These are phyloP conservation scores for Ambrosia hybrid DNA, from an alignment of 140 eudicot genomes.

Conservation along the genomic window DNA sequence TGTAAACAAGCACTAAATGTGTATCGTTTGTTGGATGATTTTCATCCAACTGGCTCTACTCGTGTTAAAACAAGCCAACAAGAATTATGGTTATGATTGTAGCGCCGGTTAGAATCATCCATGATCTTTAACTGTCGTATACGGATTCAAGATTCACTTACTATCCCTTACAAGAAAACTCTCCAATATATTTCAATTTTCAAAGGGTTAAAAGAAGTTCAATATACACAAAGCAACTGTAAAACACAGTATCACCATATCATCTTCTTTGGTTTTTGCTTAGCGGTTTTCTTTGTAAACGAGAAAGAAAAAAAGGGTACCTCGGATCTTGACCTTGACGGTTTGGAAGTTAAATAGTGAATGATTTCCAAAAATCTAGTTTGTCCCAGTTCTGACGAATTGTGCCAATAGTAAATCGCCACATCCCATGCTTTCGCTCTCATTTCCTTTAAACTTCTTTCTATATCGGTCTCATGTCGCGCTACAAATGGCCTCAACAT, in stretches of 20 bases:
- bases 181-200: constrained; percentile 18
- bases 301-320: constrained; percentile 48
- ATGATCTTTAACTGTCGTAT: too few species aligned
- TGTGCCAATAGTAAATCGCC: constrained; percentile 82
- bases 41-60: constrained; percentile 4
- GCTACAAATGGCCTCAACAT: constrained; percentile 66
- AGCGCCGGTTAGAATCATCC: too few species aligned
- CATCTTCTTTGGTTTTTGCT: constrained; percentile 31
- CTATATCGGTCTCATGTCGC: constrained; percentile 78
- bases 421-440: constrained; percentile 77
- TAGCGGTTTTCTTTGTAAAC: constrained; percentile 38
- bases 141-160: constrained; percentile 4
- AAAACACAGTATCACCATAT: constrained; percentile 25
- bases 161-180: constrained; percentile 10
- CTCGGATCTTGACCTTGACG: constrained; percentile 54
- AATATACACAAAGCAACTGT: constrained; percentile 20
- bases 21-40: not conserved
- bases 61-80: not conserved
- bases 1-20: not conserved
- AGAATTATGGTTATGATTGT: not conserved
- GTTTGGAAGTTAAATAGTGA: constrained; percentile 49
- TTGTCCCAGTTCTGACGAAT: constrained; percentile 70
- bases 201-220: constrained; percentile 7
- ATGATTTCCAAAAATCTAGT: constrained; percentile 60
- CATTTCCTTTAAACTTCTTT: constrained; percentile 59